A percentile compares a stretch with the other conserved stretches of the same genome.
These are phyloP conservation scores for Botrytis paeoniae DNA, from an alignment of 2,329 filamentous ascomycete species.

Conservation along the genomic window DNA sequence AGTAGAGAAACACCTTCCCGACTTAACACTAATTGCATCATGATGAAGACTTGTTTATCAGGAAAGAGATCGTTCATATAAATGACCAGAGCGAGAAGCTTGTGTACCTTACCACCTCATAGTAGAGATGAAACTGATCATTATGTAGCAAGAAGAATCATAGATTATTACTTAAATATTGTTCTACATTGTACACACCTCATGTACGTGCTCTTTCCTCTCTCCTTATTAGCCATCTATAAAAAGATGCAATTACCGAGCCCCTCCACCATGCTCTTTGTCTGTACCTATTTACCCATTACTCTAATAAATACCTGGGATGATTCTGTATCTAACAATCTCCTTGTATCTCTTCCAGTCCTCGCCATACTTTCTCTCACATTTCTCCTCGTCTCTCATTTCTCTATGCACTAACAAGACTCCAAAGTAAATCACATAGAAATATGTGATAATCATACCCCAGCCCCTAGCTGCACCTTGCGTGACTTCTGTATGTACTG, in stretches of 20 bases:
- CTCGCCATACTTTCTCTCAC: slow-evolving; percentile 82
- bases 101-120: not conserved
- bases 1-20: not conserved
- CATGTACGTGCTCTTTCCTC: not conserved
- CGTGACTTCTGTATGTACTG: slow-evolving; percentile 62
- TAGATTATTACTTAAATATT: not conserved
- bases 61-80: not conserved
- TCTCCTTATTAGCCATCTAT: not conserved
- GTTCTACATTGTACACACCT: not conserved
- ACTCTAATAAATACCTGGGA: slow-evolving; percentile 76
- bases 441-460: slow-evolving; percentile 88
- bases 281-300: not conserved
- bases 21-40: not conserved
- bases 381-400: slow-evolving; percentile 86
- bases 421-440: slow-evolving; percentile 91
- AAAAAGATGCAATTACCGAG: not conserved
- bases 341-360: slow-evolving; percentile 90
- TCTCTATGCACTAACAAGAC: slow-evolving; percentile 84
- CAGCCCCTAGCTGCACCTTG: slow-evolving; percentile 74
- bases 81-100: not conserved
- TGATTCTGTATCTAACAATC: slow-evolving; percentile 67
- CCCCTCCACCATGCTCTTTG: not conserved
- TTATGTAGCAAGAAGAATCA: not conserved
- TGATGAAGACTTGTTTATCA: not conserved
- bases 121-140: not conserved